These are phyloP conservation scores for Colletotrichum theobromicola DNA, from an alignment of 2,329 filamentous ascomycete genomes.

Conservation along the genomic window DNA sequence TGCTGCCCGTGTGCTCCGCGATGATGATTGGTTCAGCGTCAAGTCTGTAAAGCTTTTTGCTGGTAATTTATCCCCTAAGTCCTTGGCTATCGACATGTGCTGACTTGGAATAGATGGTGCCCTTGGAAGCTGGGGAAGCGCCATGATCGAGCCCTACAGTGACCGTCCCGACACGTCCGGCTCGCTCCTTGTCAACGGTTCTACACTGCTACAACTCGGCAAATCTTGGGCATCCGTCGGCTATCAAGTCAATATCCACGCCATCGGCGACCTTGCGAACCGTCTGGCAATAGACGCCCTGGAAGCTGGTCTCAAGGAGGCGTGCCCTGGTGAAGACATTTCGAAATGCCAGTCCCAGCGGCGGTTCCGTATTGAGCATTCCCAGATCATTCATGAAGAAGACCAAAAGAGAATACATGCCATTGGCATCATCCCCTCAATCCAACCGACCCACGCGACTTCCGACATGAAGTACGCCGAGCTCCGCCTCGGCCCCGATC, in stretches of 20 bases:
- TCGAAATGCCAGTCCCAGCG: slow-evolving; percentile 56
- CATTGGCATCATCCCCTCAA: slow-evolving; percentile 69
- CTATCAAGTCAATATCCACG: slow-evolving; percentile 75
- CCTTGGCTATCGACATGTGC: slow-evolving; percentile 1
- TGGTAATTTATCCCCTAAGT: slow-evolving; percentile 43
- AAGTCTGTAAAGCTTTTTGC: slow-evolving; percentile 74
- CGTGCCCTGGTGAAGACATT: slow-evolving; percentile 53
- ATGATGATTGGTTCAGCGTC: slow-evolving; percentile 60
- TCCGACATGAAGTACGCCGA: slow-evolving; percentile 74
- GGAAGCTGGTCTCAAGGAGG: slow-evolving; percentile 55
- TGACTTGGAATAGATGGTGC: slow-evolving; percentile 60
- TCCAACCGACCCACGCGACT: slow-evolving; percentile 76
- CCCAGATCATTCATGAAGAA: slow-evolving; percentile 71
- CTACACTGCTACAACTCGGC: slow-evolving; percentile 58
- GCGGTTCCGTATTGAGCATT: slow-evolving; percentile 73
- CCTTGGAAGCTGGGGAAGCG: slow-evolving; percentile 74
- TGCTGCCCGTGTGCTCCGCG: slow-evolving; percentile 46
- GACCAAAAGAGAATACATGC: slow-evolving; percentile 65
- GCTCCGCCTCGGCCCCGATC: slow-evolving; percentile 59
- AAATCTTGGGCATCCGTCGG: slow-evolving; percentile 63
- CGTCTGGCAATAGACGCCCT: slow-evolving; percentile 69
- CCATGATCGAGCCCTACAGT: slow-evolving; percentile 72
- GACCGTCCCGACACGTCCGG: slow-evolving; percentile 67
- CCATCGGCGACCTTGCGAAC: slow-evolving; percentile 74
- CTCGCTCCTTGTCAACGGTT: slow-evolving; percentile 70